Evolutionary conservation across 2,329 filamentous ascomycete species (phyloP).

Genomic region (Emydomyces testavorans): DNA sequence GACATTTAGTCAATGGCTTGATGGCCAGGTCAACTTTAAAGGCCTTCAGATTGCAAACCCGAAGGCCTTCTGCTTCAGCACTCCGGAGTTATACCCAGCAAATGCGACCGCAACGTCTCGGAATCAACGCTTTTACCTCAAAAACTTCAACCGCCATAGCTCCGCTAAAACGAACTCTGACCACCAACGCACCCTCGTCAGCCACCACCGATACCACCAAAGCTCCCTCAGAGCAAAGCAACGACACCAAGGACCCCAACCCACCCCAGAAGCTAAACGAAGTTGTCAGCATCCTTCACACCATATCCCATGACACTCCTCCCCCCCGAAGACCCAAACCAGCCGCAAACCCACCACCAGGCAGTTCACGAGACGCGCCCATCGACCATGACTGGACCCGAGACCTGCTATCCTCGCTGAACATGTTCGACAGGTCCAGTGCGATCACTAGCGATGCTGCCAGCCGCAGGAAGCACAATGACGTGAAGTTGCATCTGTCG

Average conservation of each 20-base stretch:
- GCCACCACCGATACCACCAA: not conserved
- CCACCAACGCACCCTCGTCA: slow-evolving; percentile 3
- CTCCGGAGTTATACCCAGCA: not conserved
- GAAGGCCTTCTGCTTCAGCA: no score
- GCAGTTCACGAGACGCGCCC: not conserved
- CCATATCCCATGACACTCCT: not conserved
- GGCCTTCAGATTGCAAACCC: no score
- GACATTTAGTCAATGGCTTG: slow-evolving; percentile 14
- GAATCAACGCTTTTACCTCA: not conserved
- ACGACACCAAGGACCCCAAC: not conserved
- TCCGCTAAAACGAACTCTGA: not conserved
- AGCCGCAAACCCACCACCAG: no score
- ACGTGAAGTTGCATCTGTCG: slow-evolving; percentile 18
- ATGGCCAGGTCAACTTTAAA: not conserved
- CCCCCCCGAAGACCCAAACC: not conserved
- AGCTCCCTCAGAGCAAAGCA: not conserved
- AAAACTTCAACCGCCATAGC: slow-evolving; percentile 2
- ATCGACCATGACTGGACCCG: not conserved
- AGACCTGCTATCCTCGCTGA: not conserved
- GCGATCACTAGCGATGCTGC: not conserved
- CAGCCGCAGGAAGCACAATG: not conserved
- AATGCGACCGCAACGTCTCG: not conserved
- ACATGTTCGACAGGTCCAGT: slow-evolving; percentile 1
- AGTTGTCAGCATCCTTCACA: slow-evolving; percentile 6
- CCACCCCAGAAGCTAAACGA: slow-evolving; percentile 1